phyloP scores from a whole-genome alignment of 2,329 filamentous ascomycete genomes.

The Beauveria brongniartii region DNA sequence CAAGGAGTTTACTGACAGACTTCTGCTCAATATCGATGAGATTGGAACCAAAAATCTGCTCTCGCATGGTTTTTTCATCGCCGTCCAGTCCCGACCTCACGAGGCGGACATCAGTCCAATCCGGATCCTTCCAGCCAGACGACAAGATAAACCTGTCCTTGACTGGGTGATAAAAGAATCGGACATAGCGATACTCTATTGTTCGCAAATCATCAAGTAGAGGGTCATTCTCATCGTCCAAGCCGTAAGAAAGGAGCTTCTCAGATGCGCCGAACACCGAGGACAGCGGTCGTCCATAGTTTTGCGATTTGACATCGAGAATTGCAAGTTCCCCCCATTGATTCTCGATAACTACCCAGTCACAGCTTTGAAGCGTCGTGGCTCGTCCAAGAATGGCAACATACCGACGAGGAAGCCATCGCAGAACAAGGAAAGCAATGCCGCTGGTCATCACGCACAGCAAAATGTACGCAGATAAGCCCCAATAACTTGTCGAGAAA shows the following conservation, averaged over 20 bases:
- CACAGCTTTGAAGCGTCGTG: conserved; percentile 62
- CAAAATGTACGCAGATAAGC: conserved; percentile 59
- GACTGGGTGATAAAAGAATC: conserved; percentile 82
- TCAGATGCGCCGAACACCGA: conserved; percentile 60
- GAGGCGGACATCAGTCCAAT: conserved; percentile 70
- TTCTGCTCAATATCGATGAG: conserved; percentile 92
- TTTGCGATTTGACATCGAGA: conserved; percentile 53
- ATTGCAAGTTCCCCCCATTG: conserved; percentile 90
- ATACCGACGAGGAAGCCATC: conserved; percentile 86
- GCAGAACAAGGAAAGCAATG: conserved; percentile 72
- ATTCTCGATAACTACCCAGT: conserved; percentile 95
- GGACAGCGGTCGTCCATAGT: conserved; percentile 47
- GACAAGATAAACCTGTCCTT: conserved; percentile 83
- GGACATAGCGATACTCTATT: conserved; percentile 88
- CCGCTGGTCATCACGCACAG: conserved; percentile 69
- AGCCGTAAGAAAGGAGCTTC: conserved; percentile 46
- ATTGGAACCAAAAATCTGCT: conserved; percentile 83
- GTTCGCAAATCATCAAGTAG: conserved; percentile 66
- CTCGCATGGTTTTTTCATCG: conserved; percentile 77
- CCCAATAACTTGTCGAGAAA: conserved; percentile 68
- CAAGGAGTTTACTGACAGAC: conserved; percentile 67
- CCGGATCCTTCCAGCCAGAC: conserved; percentile 88
- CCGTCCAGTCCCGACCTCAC: conserved; percentile 76
- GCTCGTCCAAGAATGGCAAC: conserved; percentile 65
- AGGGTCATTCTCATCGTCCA: conserved; percentile 61